Percentiles rank a stretch among this genome's conserved stretches.
Conservation (phyloP, 495 filamentous ascomycete genomes). For the Physcia stellaris region DNA sequence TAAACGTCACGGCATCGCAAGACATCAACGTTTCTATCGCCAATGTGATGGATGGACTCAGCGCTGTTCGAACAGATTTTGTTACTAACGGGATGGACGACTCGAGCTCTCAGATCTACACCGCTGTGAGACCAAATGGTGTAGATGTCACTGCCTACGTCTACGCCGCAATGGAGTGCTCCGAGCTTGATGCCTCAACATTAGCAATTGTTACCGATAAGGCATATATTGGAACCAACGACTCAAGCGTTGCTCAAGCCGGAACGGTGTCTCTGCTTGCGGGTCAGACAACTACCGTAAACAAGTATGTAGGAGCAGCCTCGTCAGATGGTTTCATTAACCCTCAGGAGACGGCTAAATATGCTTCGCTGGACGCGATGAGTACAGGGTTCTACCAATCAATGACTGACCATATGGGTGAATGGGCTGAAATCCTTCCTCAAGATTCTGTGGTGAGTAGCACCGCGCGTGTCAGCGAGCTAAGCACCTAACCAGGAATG, state of each 20-base stretch:
- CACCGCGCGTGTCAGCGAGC: too few relatives aligned
- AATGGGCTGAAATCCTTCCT: conserved; percentile 42
- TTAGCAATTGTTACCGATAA: conserved; percentile 27
- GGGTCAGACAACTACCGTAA: conserved; percentile 33
- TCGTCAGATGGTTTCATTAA: conserved; percentile 45
- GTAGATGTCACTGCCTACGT: conserved; percentile 48
- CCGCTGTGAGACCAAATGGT: conserved; percentile 41
- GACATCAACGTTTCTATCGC: conserved; percentile 36
- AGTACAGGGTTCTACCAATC: conserved; percentile 33
- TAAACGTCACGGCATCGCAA: conserved; percentile 36
- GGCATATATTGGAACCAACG: conserved; percentile 36
- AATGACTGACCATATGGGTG: conserved; percentile 33
- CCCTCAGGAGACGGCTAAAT: conserved; percentile 34
- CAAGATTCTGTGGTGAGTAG: conserved; percentile 44
- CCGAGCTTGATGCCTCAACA: conserved; percentile 33
- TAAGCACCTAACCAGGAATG: too few relatives aligned
- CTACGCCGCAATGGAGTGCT: conserved; percentile 35
- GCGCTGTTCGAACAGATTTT: conserved; percentile 44
- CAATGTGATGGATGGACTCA: conserved; percentile 45
- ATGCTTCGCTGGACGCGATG: conserved; percentile 29
- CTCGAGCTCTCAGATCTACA: conserved; percentile 37
- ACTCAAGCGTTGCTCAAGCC: conserved; percentile 47
- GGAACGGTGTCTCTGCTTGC: conserved; percentile 35
- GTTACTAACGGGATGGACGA: conserved; percentile 35
- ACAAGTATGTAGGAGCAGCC: conserved; percentile 48